Percentiles rank a stretch among this genome's conserved stretches.
Conservation (phyloP, 345 rosid genomes). For the Lumnitzera racemosa region DNA sequence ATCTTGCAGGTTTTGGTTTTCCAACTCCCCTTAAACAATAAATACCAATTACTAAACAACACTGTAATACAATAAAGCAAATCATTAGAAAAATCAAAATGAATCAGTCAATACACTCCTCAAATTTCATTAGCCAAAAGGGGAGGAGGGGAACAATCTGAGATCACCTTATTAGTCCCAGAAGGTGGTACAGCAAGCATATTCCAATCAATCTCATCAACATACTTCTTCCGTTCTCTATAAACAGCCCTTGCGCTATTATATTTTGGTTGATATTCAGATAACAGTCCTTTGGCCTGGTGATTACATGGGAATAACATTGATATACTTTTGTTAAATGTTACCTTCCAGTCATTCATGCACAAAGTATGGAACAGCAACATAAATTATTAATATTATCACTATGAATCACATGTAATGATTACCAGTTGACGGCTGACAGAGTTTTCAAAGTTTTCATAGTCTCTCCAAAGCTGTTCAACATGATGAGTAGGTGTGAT, state of each 20-base stretch:
- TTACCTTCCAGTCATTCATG: conserved; percentile 4
- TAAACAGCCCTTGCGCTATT: conserved; percentile 93
- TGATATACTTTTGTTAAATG: conserved; percentile 1
- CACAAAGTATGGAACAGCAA: too few relatives aligned
- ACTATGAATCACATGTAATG: not conserved
- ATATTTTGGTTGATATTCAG: conserved; percentile 87
- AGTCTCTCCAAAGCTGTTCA: conserved; percentile 96
- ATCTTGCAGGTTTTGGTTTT: too few relatives aligned
- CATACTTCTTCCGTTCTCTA: conserved; percentile 83
- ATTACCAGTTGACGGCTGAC: conserved; percentile 92
- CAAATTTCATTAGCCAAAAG: not conserved
- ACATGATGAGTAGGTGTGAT: conserved; percentile 82
- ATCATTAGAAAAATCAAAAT: too few relatives aligned
- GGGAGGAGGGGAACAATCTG: not conserved
- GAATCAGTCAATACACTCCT: not conserved
- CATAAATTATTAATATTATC: not conserved
- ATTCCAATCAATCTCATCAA: conserved; percentile 93
- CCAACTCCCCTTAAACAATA: too few relatives aligned
- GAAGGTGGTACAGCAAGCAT: conserved; percentile 89
- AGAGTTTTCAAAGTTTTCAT: conserved; percentile 86
- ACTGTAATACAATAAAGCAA: too few relatives aligned
- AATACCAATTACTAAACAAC: too few relatives aligned
- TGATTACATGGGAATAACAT: conserved; percentile 16
- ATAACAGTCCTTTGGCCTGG: conserved; percentile 90
- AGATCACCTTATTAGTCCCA: conserved; percentile 61